Percentiles rank a stretch among this genome's conserved stretches.
phyloP scores from a whole-genome alignment of 495 filamentous ascomycete genomes.

The Lentithecium fluviatile region DNA sequence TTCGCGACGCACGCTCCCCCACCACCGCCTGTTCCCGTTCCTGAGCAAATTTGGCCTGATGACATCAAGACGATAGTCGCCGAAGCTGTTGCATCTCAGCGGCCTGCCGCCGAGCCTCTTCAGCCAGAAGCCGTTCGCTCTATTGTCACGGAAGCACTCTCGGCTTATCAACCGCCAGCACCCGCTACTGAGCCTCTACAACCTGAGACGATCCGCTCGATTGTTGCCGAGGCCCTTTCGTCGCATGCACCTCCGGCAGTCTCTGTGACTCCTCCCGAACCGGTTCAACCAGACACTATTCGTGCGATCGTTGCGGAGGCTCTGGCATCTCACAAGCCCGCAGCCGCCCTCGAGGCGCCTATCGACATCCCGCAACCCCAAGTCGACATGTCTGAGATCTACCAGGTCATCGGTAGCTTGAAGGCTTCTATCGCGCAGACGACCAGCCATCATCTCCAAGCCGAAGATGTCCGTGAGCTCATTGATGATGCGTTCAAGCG shows the following conservation, averaged over 20 bases:
- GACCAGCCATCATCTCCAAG: conserved; percentile 37
- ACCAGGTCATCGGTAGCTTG: conserved; percentile 59
- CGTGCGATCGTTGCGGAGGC: conserved; percentile 75
- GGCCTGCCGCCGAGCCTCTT: neutral
- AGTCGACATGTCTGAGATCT: conserved; percentile 48
- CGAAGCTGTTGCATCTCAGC: conserved; percentile 8
- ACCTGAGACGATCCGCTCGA: conserved; percentile 14
- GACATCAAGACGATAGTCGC: conserved; percentile 14
- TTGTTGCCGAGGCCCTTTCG: conserved; percentile 17
- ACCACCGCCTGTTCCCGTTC: conserved; percentile 3
- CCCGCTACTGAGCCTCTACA: conserved; percentile 4
- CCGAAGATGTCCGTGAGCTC: conserved; percentile 57
- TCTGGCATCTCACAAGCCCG: conserved; percentile 30
- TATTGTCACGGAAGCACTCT: conserved; percentile 19
- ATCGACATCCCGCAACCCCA: conserved; percentile 31
- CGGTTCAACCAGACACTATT: conserved; percentile 67
- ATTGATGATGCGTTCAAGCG: conserved; percentile 53
- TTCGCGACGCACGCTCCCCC: conserved; percentile 56
- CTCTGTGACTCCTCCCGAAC: conserved; percentile 7
- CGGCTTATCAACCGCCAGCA: neutral
- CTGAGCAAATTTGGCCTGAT: conserved; percentile 23
- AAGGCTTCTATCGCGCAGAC: conserved; percentile 49
- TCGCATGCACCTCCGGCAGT: conserved; percentile 3
- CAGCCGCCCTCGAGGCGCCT: conserved; percentile 17
- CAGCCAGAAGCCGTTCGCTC: conserved; percentile 15